A percentile compares a stretch with the other conserved stretches of the same genome.
Evolutionary conservation across 176 grass and related monocot species (phyloP).

Genomic region (Stipa capillata): DNA sequence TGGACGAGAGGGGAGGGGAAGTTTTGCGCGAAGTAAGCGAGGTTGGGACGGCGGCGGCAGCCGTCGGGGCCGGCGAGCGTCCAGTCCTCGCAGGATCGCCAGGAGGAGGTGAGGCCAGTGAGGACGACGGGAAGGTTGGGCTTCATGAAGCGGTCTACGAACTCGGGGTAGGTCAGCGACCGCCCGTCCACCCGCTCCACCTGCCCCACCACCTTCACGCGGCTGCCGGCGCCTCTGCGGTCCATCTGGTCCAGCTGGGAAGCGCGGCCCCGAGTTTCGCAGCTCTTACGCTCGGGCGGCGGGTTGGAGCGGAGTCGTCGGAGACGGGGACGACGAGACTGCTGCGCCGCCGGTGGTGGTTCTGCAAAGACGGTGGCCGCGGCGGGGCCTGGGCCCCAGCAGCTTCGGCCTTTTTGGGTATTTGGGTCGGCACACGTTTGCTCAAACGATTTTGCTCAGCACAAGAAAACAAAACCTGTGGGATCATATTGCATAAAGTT

Average conservation of each 20-base stretch:
- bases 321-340: neutral
- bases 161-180: constrained; percentile 51
- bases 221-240: neutral
- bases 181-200: constrained; percentile 66
- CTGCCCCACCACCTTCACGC: constrained; percentile 49
- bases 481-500: no score
- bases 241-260: neutral
- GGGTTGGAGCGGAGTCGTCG: neutral
- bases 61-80: neutral
- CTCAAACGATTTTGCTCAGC: no score
- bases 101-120: constrained; percentile 66
- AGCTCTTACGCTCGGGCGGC: neutral
- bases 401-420: no score
- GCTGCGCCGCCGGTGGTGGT: no score
- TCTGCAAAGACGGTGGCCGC: no score
- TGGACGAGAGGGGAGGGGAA: constrained; percentile 44
- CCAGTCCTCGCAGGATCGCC: constrained; percentile 62
- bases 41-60: constrained; percentile 31
- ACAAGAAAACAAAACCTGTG: no score
- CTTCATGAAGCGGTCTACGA: constrained; percentile 63
- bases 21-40: constrained; percentile 32
- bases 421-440: no score
- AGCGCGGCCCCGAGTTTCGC: neutral
- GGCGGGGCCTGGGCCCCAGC: no score
- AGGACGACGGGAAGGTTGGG: constrained; percentile 72